phyloP scores from a whole-genome alignment of 257 asterid species.

The Penstemon newberryi region DNA sequence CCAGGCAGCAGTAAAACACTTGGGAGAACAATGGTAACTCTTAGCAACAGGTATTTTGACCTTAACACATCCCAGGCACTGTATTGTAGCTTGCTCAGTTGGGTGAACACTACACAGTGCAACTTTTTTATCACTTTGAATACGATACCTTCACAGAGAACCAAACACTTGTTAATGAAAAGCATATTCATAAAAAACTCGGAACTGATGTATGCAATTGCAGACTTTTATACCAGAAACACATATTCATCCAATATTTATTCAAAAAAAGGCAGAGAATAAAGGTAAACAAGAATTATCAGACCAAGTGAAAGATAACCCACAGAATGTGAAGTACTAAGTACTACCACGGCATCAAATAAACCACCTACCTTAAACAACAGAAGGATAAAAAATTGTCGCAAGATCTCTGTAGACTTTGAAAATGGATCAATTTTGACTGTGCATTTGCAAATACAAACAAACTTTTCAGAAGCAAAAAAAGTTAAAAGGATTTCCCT shows the following conservation, averaged over 20 bases:
- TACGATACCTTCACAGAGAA: slow-evolving; percentile 70
- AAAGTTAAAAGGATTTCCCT: neutral
- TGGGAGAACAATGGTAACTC: slow-evolving; percentile 92
- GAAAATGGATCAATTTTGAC: neutral
- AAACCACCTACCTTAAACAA: slow-evolving; percentile 5
- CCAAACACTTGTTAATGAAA: slow-evolving; percentile 10
- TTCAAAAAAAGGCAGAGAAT: neutral
- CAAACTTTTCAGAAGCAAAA: neutral
- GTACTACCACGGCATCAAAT: slow-evolving; percentile 9
- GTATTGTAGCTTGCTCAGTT: slow-evolving; percentile 88
- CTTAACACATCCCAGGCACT: slow-evolving; percentile 89
- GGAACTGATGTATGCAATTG: slow-evolving; percentile 3
- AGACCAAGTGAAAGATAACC: slow-evolving; percentile 1
- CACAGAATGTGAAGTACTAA: slow-evolving; percentile 10
- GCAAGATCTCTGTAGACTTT: neutral
- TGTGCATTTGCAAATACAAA: neutral
- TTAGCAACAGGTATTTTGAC: slow-evolving; percentile 76
- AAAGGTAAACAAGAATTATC: neutral
- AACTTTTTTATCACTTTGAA: slow-evolving; percentile 87
- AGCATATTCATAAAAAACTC: neutral
- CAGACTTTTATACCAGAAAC: slow-evolving; percentile 6
- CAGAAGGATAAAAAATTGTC: neutral
- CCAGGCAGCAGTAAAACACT: slow-evolving; percentile 95
- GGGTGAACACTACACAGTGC: slow-evolving; percentile 94
- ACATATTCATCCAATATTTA: slow-evolving; percentile 2